phyloP scores from a whole-genome alignment of 2,329 filamentous ascomycete species.

The Cladophialophora exuberans region DNA sequence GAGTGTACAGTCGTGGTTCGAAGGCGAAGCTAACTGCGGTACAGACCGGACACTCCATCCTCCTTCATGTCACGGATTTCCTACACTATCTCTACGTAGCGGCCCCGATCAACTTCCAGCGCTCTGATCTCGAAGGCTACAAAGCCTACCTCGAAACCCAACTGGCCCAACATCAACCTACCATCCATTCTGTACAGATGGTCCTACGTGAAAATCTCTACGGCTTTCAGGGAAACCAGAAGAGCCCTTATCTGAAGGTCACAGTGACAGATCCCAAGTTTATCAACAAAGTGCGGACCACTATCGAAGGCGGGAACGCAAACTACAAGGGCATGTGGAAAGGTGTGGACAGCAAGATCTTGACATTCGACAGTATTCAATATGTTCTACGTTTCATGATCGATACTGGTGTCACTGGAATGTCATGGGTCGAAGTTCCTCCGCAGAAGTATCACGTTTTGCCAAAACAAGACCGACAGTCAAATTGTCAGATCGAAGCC shows the following conservation, averaged over 20 bases:
- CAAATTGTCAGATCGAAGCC: constrained; percentile 96
- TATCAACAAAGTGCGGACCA: constrained; percentile 73
- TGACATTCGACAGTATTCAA: constrained; percentile 95
- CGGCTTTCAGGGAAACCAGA: constrained; percentile 89
- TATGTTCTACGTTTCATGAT: constrained; percentile 98
- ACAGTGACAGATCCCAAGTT: constrained; percentile 87
- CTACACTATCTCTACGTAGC: constrained; percentile 94
- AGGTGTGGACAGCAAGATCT: constrained; percentile 67
- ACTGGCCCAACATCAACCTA: constrained; percentile 71
- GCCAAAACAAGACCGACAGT: constrained; percentile 69
- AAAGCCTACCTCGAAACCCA: constrained; percentile 79
- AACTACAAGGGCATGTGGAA: constrained; percentile 95
- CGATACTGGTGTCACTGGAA: constrained; percentile 88
- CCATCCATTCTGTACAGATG: constrained; percentile 80
- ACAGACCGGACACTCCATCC: constrained; percentile 79
- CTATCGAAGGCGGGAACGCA: constrained; percentile 73
- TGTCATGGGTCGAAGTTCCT: constrained; percentile 95
- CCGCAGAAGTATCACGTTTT: constrained; percentile 74
- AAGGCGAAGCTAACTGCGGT: constrained; percentile 2
- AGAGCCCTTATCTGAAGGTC: constrained; percentile 91
- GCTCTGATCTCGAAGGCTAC: constrained; percentile 76
- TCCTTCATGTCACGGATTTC: constrained; percentile 94
- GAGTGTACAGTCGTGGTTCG: constrained; percentile 29
- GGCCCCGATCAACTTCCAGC: constrained; percentile 79
- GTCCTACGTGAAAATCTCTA: constrained; percentile 88